Evolutionary conservation across 23 red algal genomes (phyloP), one percentile per base, ranked within the genome.

Genomic region (Gracilaria gracilis): DNA sequence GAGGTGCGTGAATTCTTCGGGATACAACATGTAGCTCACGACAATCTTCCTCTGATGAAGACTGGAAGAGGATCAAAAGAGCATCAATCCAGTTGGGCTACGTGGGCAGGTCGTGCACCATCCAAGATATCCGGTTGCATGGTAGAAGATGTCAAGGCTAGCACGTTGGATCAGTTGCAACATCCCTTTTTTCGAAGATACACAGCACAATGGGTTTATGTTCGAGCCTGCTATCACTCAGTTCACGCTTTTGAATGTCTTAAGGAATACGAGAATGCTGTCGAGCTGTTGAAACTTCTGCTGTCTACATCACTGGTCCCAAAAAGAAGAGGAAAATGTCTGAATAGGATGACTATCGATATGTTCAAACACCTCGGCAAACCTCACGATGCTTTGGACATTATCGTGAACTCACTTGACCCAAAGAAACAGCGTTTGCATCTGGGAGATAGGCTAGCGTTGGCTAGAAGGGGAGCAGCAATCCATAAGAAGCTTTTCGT

Each of bases 321-420:
- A 36, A 55, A 51, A 29, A 57, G 81, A 74, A 57, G 83, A 51
- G 93, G 93, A 33, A 72, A 75, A 28, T 82, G 75, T 32, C 79
- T 95, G 4, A 85, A 95, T 39, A 53, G 93, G 40, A 57, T 95
- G 6, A 88, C 83, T 9, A 88, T 95, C 40, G 82, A 95, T 51
- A 40, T 95, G n/a, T 83, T 80, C 75, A 85, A 84, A 57, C 93
- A 95, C 48, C 38, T 90, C 0, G 85, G 67, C 27, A 72, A 27
- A 61, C 39, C 61, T 17, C 73, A 77, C 0, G 77, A 88, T 28
- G 85, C 93, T 47, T 85, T 90, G 46, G 77, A 84, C 61, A 49
- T 95, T 12, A 84, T 92, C 29, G 17, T 46, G 15, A 75, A 35
- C 39, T 27, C 89, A 23, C 79, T 92, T n/a, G 64, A 39, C 24